phyloP scores from a whole-genome alignment of 148 eudicot species.

The Hydrangea macrophylla region DNA sequence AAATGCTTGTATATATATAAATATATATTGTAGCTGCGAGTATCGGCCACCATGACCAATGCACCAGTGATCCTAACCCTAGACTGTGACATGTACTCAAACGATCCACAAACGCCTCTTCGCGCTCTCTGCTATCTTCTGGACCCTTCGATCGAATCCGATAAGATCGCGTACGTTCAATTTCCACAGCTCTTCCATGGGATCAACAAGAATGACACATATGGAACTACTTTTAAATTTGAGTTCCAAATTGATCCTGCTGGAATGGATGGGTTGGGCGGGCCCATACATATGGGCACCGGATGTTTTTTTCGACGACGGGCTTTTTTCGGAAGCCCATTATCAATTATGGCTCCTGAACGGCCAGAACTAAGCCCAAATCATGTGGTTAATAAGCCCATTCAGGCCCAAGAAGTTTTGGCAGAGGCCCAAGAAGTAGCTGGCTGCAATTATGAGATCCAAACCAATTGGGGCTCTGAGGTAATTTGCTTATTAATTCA shows the following conservation, averaged over 20 bases:
- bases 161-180: conserved; percentile 52
- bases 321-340: conserved; percentile 50
- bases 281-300: conserved; percentile 69
- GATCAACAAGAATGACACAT: conserved; percentile 54
- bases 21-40: conserved; percentile 74
- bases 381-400: conserved; percentile 11
- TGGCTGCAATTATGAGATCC: conserved; percentile 28
- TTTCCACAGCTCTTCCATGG: conserved; percentile 67
- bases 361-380: conserved; percentile 25
- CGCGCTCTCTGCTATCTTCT: conserved; percentile 55
- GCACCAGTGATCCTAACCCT: conserved; percentile 67
- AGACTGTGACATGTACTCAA: conserved; percentile 83
- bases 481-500: too few relatives aligned
- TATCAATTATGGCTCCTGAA: conserved; percentile 23
- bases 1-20: too few relatives aligned
- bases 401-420: conserved; percentile 22
- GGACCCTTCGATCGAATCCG: conserved; percentile 32
- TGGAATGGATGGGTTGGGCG: conserved; percentile 71
- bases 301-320: conserved; percentile 67
- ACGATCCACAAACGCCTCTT: conserved; percentile 62
- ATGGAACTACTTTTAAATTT: conserved; percentile 47
- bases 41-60: conserved; percentile 70
- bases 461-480: conserved; percentile 45
- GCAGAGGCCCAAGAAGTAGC: conserved; percentile 39
- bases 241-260: conserved; percentile 38